Evolutionary conservation across 805 yeast genomes (phyloP).

Genomic region (Nakazawaea populi): DNA sequence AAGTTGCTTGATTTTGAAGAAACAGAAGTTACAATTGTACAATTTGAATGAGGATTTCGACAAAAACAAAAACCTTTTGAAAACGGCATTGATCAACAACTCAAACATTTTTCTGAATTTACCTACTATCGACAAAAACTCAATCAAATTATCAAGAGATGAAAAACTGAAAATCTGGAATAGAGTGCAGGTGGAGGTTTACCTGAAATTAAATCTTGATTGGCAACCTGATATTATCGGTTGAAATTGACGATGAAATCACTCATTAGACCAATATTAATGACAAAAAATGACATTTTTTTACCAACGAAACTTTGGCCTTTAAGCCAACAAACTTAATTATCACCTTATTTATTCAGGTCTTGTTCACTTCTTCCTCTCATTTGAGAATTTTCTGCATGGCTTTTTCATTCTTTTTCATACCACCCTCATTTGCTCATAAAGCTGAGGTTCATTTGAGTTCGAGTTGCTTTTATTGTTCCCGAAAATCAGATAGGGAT

Average conservation of each 20-base stretch:
- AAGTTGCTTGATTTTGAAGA: constrained; percentile 41
- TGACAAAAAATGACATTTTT: no score
- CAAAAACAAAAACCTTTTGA: constrained; percentile 24
- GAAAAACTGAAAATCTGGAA: constrained; percentile 60
- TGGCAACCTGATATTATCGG: constrained; percentile 44
- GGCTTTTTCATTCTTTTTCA: no score
- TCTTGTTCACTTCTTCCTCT: no score
- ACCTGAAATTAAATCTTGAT: constrained; percentile 51
- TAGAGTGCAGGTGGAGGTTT: constrained; percentile 55
- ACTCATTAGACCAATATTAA: no score
- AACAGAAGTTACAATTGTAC: constrained; percentile 26
- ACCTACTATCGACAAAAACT: constrained; percentile 16
- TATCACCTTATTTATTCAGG: no score
- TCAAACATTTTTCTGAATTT: constrained; percentile 14
- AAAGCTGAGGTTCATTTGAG: no score
- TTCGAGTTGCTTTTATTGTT: no score
- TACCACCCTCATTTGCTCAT: no score
- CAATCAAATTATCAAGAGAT: constrained; percentile 36
- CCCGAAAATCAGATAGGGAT: no score
- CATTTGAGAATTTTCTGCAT: no score
- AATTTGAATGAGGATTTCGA: constrained; percentile 12
- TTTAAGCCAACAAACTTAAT: no score
- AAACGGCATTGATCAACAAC: constrained; percentile 26
- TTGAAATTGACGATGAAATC: neutral
- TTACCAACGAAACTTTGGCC: no score